These are phyloP conservation scores for Polyporus tsugae DNA, from an alignment of 1,284 basidiomycete genomes.

Conservation along the genomic window DNA sequence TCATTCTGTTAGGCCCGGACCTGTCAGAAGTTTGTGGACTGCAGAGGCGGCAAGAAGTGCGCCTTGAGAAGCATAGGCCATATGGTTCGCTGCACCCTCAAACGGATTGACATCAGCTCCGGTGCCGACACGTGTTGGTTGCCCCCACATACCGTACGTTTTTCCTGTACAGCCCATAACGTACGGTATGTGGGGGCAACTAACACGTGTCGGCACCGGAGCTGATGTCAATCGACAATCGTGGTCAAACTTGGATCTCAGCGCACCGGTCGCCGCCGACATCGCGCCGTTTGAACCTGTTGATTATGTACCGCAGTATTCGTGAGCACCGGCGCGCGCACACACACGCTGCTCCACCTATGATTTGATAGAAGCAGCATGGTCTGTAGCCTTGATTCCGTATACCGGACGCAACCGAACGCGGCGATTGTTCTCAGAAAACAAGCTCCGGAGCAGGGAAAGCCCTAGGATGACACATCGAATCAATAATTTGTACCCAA, in stretches of 20 bases:
- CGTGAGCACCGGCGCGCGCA: neutral
- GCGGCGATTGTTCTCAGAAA: no score
- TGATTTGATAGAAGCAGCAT: neutral
- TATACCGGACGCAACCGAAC: neutral
- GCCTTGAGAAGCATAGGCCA: neutral
- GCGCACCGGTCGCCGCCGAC: neutral
- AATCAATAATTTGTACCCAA: no score
- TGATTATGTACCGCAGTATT: neutral
- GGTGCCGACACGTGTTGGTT: neutral
- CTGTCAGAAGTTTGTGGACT: neutral
- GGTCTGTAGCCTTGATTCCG: neutral
- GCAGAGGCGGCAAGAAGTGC: neutral
- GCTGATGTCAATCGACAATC: no score
- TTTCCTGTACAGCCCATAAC: neutral
- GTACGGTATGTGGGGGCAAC: no score
- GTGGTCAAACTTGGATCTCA: neutral
- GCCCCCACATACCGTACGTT: neutral
- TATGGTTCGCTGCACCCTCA: neutral
- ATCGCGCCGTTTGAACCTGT: neutral
- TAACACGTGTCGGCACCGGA: no score
- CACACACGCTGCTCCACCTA: neutral
- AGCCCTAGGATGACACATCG: no score
- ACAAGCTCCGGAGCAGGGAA: no score
- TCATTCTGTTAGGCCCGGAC: neutral
- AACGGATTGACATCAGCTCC: neutral